phyloP scores from a whole-genome alignment of 163 green algal species.

The Volvox carteri region DNA sequence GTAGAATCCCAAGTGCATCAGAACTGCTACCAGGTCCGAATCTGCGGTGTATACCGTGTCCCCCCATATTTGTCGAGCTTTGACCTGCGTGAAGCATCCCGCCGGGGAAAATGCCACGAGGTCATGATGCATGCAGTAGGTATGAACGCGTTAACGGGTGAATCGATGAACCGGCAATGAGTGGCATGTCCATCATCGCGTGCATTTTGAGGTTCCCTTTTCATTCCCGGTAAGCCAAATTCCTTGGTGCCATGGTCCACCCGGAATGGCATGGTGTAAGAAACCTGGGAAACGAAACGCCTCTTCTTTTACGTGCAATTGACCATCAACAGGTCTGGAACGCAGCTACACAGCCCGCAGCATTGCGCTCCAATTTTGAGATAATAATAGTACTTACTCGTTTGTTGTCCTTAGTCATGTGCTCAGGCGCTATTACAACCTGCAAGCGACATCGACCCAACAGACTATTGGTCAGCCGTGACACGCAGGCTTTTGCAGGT shows the following conservation, averaged over 20 bases:
- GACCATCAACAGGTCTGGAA: neutral
- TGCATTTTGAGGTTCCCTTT: too few species aligned
- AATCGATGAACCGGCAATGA: too few species aligned
- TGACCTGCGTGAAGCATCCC: slow-evolving; percentile 65
- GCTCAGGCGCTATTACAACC: slow-evolving; percentile 55
- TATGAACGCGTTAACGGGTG: too few species aligned
- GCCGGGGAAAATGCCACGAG: too few species aligned
- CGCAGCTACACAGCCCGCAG: neutral
- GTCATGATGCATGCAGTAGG: too few species aligned
- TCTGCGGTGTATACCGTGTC: slow-evolving; percentile 95
- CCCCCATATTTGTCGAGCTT: slow-evolving; percentile 94
- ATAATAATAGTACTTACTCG: slow-evolving; percentile 48
- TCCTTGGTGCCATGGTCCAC: too few species aligned
- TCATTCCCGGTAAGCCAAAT: too few species aligned
- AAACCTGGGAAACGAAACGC: too few species aligned
- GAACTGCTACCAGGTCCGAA: slow-evolving; percentile 93
- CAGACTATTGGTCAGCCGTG: neutral
- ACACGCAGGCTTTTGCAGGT: neutral
- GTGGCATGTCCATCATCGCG: too few species aligned
- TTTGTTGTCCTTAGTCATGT: slow-evolving; percentile 65
- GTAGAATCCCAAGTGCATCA: slow-evolving; percentile 94
- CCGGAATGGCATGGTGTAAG: too few species aligned
- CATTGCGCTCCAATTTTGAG: too few species aligned
- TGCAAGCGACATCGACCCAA: slow-evolving; percentile 38
- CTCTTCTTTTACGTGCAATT: neutral